Evolutionary conservation across 305 asterid genomes (phyloP).

Genomic region (Solanum chacoense): DNA sequence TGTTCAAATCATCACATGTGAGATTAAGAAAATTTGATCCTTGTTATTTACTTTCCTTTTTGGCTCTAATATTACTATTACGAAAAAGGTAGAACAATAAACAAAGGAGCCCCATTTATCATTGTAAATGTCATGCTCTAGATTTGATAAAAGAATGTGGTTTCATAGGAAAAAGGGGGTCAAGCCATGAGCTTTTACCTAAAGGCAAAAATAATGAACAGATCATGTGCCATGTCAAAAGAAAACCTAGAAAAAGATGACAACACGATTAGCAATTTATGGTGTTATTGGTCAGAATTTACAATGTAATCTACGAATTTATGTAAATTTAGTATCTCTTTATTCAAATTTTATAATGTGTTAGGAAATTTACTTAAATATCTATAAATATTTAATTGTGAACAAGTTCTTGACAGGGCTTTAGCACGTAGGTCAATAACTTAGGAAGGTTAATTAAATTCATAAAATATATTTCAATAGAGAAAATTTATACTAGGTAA

Average conservation of each 20-base stretch:
- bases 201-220: background rate
- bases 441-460: background rate
- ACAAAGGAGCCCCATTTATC: background rate
- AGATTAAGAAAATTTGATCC: background rate
- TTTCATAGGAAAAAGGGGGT: background rate
- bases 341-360: background rate
- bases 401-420: background rate
- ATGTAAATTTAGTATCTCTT: background rate
- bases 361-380: background rate
- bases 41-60: background rate
- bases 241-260: background rate
- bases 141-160: background rate
- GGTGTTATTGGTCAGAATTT: background rate
- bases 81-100: background rate
- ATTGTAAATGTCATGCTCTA: background rate
- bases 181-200: background rate
- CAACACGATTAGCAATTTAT: background rate
- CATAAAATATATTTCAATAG: background rate
- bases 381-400: background rate
- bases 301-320: background rate
- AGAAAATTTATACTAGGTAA: background rate
- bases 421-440: background rate
- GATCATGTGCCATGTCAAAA: background rate
- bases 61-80: background rate
- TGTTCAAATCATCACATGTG: background rate